Evolutionary conservation across 164 flowering plant species (phyloP), one percentile per base, ranked within the genome.

Genomic region (Buxus sempervirens): DNA sequence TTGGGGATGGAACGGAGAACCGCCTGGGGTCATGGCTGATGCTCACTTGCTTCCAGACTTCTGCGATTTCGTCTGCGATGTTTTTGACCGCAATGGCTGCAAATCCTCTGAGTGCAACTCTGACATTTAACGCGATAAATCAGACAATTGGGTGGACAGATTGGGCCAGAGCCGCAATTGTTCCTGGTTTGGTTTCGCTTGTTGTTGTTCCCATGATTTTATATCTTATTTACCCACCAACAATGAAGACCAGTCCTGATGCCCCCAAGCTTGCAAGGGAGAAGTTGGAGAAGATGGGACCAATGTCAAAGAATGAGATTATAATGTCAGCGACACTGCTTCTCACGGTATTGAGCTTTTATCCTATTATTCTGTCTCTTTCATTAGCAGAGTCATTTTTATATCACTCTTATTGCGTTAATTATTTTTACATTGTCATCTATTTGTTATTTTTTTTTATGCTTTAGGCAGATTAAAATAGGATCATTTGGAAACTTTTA

Each of bases 1-100:
- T 62, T 4, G 97, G 98, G 0, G 98, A 93, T 60, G 97, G 97
- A 38, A 89, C 97, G 0, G 98, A 91, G 79, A 2, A 76, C 0
- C 74, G 74, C 68, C 72, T 93, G 23, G 98, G 97, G 42, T 77
- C 96, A 7, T 93, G 97, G 97, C 72, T 93, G 75, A 93, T 93
- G 96, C 80, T 91, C 0, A 91, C 98, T 12, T 89, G 97, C 70
- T 93, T 93, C 32, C 97, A 93, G 75, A 93, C 98, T 0, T 90
- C 97, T 0, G 93, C 84, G 65, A 90, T 93, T 59, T 86, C 96
- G 5, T 88, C 94, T 0, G 69, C 98, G 0, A 91, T 93, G 97
- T 93, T 93, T 60, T 73, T 93, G 77, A 93, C 98, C 16, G 98
- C 91, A 0, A 91, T 91, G 97, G 98, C 98, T 6, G 97, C 97